Base-by-base conservation (phyloP, 169 alveolate species). In the Plasmodium falciparum region DNA sequence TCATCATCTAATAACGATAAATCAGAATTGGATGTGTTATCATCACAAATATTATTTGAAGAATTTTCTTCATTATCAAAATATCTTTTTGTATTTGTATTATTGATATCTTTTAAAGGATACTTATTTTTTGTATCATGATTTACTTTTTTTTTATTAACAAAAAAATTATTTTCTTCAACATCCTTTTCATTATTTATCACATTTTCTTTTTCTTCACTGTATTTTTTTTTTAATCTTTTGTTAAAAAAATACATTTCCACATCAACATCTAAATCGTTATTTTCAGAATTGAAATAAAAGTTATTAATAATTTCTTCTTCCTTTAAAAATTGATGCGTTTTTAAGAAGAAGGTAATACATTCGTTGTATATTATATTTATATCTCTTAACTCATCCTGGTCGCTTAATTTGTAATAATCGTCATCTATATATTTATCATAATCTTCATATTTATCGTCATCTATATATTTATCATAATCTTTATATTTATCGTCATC, bases 171-270 rank as follows among this genome's bases (percentile, higher is more conserved):
- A 11, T 61, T 61, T 13, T n/a, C 22, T 17, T 61, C 24, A 4
- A 2, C 45, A 26, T 13, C 15, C 13, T 66, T 29, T 33, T 33
- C 56, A 66, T n/a, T n/a, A 5, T 66, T 66, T 13, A n/a, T 26
- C 2, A n/a, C 26, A 20, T 2, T 70, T 13, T 15, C 26, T 9
- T 71, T 71, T 50, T 71, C 80, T 47, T n/a, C 63, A 2, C 20
- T 2, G 26, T 49, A 71, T 50, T 73, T 62, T 83, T 67, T 83
- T 72, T 69, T 83, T 69, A 83, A 63, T n/a, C 66, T 69, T 72
- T 83, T 83, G 49, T 54, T 39, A 56, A 83, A 63, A 83, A 83
- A 83, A 58, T 83, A 83, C 91, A 83, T 83, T 50, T 83, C 76
- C 12, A 73, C 91, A 72, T 83, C 91, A 69, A 83, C 75, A 47